Evolutionary conservation across 1,284 basidiomycete species (phyloP).

Genomic region (Fomes fomentarius): DNA sequence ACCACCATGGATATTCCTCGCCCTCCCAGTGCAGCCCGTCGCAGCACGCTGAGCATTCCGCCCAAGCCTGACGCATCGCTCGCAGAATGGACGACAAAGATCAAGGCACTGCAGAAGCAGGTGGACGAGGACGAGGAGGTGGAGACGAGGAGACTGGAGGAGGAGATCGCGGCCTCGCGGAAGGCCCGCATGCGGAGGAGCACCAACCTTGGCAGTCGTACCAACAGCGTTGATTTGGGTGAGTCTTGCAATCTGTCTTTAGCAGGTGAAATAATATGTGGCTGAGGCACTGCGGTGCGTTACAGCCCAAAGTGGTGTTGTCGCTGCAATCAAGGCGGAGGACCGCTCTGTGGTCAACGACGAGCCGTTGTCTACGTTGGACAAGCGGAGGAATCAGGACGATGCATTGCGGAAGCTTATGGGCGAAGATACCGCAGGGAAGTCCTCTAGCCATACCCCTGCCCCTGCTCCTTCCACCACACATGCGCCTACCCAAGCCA

Average conservation of each 20-base stretch:
- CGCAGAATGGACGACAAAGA: slow-evolving; percentile 80
- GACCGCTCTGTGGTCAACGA: slow-evolving; percentile 29
- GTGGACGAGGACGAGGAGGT: slow-evolving; percentile 79
- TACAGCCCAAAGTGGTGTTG: slow-evolving; percentile 28
- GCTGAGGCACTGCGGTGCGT: neutral
- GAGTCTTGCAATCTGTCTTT: slow-evolving; percentile 35
- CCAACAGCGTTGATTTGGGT: slow-evolving; percentile 49
- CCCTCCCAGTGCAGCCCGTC: slow-evolving; percentile 25
- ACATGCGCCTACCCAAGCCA: slow-evolving; percentile 11
- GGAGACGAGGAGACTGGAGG: slow-evolving; percentile 72
- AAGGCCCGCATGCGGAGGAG: slow-evolving; percentile 67
- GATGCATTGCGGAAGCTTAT: slow-evolving; percentile 49
- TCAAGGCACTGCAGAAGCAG: slow-evolving; percentile 76
- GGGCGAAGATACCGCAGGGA: slow-evolving; percentile 22
- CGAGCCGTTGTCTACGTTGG: slow-evolving; percentile 32
- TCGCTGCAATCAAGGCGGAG: slow-evolving; percentile 28
- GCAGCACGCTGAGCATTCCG: slow-evolving; percentile 43
- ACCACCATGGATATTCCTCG: slow-evolving; percentile 1
- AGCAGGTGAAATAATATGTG: too few species aligned
- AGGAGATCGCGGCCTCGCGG: slow-evolving; percentile 75
- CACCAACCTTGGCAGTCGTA: slow-evolving; percentile 45
- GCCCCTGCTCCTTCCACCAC: slow-evolving; percentile 20
- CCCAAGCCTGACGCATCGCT: slow-evolving; percentile 58
- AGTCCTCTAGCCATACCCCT: slow-evolving; percentile 9
- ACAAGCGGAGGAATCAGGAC: slow-evolving; percentile 46